Evolutionary conservation across 176 grass and related monocot genomes (phyloP).

Genomic region (Zea luxurians): DNA sequence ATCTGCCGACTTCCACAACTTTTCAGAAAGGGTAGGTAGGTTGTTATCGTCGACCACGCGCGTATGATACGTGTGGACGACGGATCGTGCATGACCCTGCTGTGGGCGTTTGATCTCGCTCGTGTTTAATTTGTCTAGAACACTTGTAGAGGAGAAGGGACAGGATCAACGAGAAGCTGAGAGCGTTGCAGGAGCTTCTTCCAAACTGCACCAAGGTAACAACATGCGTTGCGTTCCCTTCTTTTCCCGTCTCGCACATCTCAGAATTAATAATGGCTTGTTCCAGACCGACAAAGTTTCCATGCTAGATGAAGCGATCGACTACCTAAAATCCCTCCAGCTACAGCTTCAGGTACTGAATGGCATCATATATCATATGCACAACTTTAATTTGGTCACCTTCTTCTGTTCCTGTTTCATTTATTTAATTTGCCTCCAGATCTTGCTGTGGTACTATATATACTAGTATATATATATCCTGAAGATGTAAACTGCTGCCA

Average conservation of each 20-base stretch:
- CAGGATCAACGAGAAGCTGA: constrained; percentile 82
- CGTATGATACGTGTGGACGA: too few relatives aligned
- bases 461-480: not conserved
- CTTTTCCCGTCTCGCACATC: not conserved
- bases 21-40: constrained; percentile 63
- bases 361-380: constrained; percentile 31
- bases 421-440: not conserved
- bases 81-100: not conserved
- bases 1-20: constrained; percentile 73
- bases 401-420: not conserved
- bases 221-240: too few relatives aligned
- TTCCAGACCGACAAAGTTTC: constrained; percentile 80
- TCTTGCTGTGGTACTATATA: not conserved
- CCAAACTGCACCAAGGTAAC: constrained; percentile 77
- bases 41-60: not conserved
- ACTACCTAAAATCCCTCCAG: constrained; percentile 76
- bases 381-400: not conserved
- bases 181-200: constrained; percentile 70
- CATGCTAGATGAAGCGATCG: constrained; percentile 78
- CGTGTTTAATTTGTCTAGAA: not conserved
- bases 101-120: constrained; percentile 16
- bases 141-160: constrained; percentile 66
- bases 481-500: not conserved
- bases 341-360: constrained; percentile 72
- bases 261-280: not conserved